These are phyloP conservation scores for Chlamydomonas sphaeroides DNA, from an alignment of 139 green algal genomes.

Conservation along the genomic window DNA sequence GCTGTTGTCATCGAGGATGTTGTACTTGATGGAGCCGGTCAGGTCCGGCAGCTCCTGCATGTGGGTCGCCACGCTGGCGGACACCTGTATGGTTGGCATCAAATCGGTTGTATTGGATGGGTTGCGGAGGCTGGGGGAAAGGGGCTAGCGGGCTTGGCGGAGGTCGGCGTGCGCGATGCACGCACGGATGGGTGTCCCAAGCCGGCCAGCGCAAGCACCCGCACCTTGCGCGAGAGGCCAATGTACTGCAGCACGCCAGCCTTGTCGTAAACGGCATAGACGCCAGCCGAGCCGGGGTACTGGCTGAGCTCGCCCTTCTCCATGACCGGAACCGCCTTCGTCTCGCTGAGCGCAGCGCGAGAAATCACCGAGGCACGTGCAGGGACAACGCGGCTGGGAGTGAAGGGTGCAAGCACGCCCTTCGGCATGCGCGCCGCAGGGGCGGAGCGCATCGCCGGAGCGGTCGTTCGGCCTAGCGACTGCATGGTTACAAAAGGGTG, in stretches of 20 bases:
- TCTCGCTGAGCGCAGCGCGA: background rate
- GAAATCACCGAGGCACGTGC: background rate
- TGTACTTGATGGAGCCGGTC: constrained; percentile 64
- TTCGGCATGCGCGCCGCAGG: constrained; percentile 18
- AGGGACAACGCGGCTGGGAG: background rate
- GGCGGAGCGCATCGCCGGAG: background rate
- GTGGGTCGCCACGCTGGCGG: constrained; percentile 76
- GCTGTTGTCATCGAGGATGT: constrained; percentile 57
- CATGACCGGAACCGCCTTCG: constrained; percentile 31
- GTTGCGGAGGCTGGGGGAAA: too few species aligned
- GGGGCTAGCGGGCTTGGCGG: too few species aligned
- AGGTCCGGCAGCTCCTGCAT: constrained; percentile 77
- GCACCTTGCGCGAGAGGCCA: constrained; percentile 72
- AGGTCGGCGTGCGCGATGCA: too few species aligned
- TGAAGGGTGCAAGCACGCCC: background rate
- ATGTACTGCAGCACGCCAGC: constrained; percentile 71
- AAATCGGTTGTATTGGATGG: too few species aligned
- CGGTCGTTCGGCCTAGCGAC: background rate
- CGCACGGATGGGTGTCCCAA: too few species aligned
- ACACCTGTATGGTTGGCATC: too few species aligned
- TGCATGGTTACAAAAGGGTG: constrained; percentile 4
- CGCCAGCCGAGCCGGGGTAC: constrained; percentile 60
- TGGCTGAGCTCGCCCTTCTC: constrained; percentile 51
- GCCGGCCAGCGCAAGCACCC: too few species aligned
- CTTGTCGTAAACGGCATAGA: constrained; percentile 79